Evolutionary conservation across 805 yeast genomes (phyloP).

Genomic region (Dipodascopsis tothii): DNA sequence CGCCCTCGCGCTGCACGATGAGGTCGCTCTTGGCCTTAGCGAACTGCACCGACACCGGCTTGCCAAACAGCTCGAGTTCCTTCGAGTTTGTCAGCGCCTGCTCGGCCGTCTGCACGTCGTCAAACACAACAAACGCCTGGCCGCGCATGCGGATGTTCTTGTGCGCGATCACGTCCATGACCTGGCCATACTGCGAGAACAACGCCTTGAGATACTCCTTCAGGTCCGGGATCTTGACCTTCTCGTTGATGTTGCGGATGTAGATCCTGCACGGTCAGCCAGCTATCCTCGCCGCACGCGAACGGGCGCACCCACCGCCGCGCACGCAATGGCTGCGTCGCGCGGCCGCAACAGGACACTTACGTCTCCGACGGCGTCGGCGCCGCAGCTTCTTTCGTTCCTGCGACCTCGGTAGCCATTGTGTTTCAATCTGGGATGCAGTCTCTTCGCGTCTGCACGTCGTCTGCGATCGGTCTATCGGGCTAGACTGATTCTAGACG

Average conservation of each 20-base stretch:
- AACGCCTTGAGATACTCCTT: slow-evolving; percentile 37
- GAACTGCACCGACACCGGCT: slow-evolving; percentile 40
- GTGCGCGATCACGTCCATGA: slow-evolving; percentile 48
- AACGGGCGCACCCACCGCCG: no score
- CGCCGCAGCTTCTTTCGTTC: no score
- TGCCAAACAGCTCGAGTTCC: slow-evolving; percentile 37
- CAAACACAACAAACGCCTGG: slow-evolving; percentile 70
- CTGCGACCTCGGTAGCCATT: no score
- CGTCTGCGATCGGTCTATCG: no score
- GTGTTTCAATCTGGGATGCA: no score
- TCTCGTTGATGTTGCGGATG: slow-evolving; percentile 65
- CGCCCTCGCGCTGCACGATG: slow-evolving; percentile 21
- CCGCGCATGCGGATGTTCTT: slow-evolving; percentile 64
- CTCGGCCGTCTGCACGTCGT: slow-evolving; percentile 37
- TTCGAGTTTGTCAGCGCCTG: slow-evolving; percentile 38
- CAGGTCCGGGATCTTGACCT: slow-evolving; percentile 47
- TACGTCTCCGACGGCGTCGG: no score
- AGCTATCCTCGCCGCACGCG: no score
- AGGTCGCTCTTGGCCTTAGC: slow-evolving; percentile 43
- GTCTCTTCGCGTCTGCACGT: no score
- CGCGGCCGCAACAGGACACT: no score
- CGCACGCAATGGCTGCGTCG: no score
- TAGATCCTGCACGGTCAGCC: slow-evolving; percentile 45
- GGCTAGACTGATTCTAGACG: no score
- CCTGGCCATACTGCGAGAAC: slow-evolving; percentile 42